Conservation (phyloP, 352 stramenopile species). For the Phytophthora citrophthora region DNA sequence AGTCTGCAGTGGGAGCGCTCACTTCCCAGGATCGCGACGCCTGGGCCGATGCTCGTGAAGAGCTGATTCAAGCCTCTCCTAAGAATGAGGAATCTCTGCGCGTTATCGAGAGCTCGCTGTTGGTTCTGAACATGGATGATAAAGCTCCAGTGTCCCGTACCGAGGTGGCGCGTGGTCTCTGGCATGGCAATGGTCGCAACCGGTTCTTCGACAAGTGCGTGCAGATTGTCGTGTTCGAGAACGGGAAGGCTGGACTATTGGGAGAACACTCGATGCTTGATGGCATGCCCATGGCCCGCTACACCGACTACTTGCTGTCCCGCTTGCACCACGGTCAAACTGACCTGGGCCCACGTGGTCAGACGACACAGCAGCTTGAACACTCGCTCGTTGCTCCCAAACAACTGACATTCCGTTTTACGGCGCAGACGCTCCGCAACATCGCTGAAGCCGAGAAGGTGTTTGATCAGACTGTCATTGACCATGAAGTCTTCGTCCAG, state of each 20-base stretch:
- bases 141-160: constrained; percentile 63
- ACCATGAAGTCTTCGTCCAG: constrained; percentile 90
- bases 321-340: constrained; percentile 60
- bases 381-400: constrained; percentile 34
- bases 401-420: constrained; percentile 67
- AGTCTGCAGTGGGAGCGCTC: constrained; percentile 70
- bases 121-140: constrained; percentile 78
- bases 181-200: constrained; percentile 92
- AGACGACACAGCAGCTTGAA: constrained; percentile 49
- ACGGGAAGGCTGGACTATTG: constrained; percentile 94
- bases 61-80: constrained; percentile 55
- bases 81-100: constrained; percentile 67
- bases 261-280: constrained; percentile 95
- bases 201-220: constrained; percentile 98
- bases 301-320: constrained; percentile 67
- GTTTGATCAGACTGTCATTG: constrained; percentile 76
- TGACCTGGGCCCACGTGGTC: constrained; percentile 46
- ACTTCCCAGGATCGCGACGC: constrained; percentile 72
- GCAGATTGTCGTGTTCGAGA: constrained; percentile 95
- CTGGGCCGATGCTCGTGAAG: constrained; percentile 81
- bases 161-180: constrained; percentile 69
- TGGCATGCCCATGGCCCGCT: constrained; percentile 82
- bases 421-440: constrained; percentile 44
- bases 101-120: constrained; percentile 70
- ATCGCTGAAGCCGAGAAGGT: constrained; percentile 60